Percentiles rank a stretch among this genome's conserved stretches.
Conservation (phyloP, 805 yeast species). For the Naumovozyma dairenensis region DNA sequence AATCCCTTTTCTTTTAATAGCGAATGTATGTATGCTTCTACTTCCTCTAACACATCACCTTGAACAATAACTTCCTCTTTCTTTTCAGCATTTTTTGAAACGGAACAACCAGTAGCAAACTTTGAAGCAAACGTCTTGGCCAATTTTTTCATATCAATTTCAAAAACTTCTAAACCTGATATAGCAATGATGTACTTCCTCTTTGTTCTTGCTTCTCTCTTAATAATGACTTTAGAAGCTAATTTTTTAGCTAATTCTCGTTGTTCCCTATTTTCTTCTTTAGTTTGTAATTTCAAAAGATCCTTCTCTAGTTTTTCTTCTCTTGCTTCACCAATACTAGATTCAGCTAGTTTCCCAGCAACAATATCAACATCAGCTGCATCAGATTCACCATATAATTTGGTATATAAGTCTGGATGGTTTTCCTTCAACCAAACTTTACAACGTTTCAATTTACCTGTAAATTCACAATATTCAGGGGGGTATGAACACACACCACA, state of each 20-base stretch:
- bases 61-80: slow-evolving; percentile 87
- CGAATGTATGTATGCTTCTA: slow-evolving; percentile 61
- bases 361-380: slow-evolving; percentile 34
- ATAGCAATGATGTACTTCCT: slow-evolving; percentile 81
- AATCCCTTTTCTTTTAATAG: slow-evolving; percentile 75
- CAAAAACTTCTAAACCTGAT: slow-evolving; percentile 80
- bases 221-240: slow-evolving; percentile 71
- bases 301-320: slow-evolving; percentile 78
- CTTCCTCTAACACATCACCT: slow-evolving; percentile 92
- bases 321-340: slow-evolving; percentile 60
- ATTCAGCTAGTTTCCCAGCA: slow-evolving; percentile 34
- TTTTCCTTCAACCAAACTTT: slow-evolving; percentile 66
- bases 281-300: slow-evolving; percentile 72
- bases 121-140: slow-evolving; percentile 88
- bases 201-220: slow-evolving; percentile 82
- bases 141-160: slow-evolving; percentile 78
- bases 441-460: slow-evolving; percentile 71
- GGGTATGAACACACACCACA: slow-evolving; percentile 78
- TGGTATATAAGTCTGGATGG: slow-evolving; percentile 45
- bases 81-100: slow-evolving; percentile 80
- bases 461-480: slow-evolving; percentile 90
- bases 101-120: slow-evolving; percentile 94
- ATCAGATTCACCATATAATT: slow-evolving; percentile 49
- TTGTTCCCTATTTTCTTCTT: slow-evolving; percentile 77
- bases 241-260: slow-evolving; percentile 71